Percentiles rank a stretch among this genome's conserved stretches.
These are phyloP conservation scores for Psidium friedrichsthalianum DNA, from an alignment of 345 rosid genomes.

Conservation along the genomic window DNA sequence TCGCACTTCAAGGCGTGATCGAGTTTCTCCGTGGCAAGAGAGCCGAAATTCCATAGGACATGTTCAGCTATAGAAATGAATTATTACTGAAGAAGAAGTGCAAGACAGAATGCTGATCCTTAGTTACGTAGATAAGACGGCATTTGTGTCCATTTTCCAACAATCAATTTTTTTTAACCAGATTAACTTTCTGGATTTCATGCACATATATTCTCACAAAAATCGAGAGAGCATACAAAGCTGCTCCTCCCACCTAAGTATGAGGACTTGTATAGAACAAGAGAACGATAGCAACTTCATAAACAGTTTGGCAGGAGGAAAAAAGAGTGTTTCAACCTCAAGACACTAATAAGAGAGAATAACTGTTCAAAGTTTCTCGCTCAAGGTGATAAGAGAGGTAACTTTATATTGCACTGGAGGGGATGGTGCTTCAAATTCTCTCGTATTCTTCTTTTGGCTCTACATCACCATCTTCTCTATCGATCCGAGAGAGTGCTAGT, in stretches of 20 bases:
- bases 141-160: background rate
- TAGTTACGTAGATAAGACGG: background rate
- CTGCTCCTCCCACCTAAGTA: background rate
- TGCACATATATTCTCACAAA: background rate
- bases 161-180: background rate
- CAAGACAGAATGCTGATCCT: background rate
- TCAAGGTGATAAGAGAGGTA: background rate
- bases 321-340: background rate
- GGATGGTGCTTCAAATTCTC: background rate
- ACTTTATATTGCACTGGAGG: background rate
- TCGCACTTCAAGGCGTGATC: slow-evolving; percentile 26
- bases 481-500: slow-evolving; percentile 24
- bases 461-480: slow-evolving; percentile 14
- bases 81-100: background rate
- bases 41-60: background rate
- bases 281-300: background rate
- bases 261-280: background rate
- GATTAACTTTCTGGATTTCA: background rate
- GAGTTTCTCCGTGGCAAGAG: slow-evolving; percentile 27
- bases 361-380: background rate
- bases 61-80: background rate
- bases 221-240: background rate
- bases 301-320: background rate
- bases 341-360: background rate
- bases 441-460: background rate